A percentile compares a stretch with the other conserved stretches of the same genome.
These are phyloP conservation scores for Heimioporus retisporus DNA, from an alignment of 1,284 basidiomycete genomes.

Conservation along the genomic window DNA sequence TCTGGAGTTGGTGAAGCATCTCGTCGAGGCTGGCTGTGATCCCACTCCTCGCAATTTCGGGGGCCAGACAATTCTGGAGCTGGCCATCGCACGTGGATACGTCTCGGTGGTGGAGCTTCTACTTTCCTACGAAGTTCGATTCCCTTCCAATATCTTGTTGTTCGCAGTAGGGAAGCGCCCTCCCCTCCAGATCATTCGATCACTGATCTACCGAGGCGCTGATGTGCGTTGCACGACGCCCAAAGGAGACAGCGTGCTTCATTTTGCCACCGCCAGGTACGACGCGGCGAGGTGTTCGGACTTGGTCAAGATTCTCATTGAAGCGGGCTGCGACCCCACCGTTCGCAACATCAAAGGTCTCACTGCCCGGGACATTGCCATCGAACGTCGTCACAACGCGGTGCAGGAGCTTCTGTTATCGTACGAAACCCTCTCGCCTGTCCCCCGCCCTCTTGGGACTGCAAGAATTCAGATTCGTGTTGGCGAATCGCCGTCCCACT, in stretches of 20 bases:
- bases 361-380: background rate
- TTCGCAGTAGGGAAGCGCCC: background rate
- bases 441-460: too few relatives aligned
- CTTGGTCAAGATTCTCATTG: too few relatives aligned
- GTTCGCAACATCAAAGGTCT: too few relatives aligned
- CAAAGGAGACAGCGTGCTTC: background rate
- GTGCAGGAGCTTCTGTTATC: too few relatives aligned
- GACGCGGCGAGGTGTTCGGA: too few relatives aligned
- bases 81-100: background rate
- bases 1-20: too few relatives aligned
- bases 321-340: too few relatives aligned
- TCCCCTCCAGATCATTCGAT: background rate
- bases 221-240: background rate
- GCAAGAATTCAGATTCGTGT: too few relatives aligned
- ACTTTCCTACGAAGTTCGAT: background rate
- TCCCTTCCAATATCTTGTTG: background rate
- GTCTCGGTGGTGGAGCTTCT: conserved; percentile 2
- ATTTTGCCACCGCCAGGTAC: background rate
- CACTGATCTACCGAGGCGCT: background rate
- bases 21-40: too few relatives aligned
- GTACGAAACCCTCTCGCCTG: too few relatives aligned
- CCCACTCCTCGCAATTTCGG: too few relatives aligned
- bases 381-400: background rate
- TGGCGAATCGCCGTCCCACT: too few relatives aligned
- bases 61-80: background rate